phyloP scores from a whole-genome alignment of 305 asterid genomes.

The Caryopteris hybrid region DNA sequence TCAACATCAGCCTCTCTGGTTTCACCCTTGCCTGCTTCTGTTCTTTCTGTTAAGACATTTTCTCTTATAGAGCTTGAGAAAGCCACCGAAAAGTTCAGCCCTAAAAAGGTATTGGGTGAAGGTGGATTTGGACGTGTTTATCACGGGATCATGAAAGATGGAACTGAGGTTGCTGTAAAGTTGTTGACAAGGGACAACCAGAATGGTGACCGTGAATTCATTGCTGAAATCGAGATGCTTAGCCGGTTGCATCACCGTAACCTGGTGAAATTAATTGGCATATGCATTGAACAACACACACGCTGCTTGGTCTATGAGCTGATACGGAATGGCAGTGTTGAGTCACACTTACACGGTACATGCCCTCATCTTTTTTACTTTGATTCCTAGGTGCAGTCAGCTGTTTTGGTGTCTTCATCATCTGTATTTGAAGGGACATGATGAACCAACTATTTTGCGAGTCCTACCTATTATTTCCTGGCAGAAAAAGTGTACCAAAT shows the following conservation, averaged over 20 bases:
- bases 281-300: slow-evolving; percentile 66
- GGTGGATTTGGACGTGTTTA: slow-evolving; percentile 99
- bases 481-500: not conserved
- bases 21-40: slow-evolving; percentile 67
- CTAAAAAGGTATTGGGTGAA: slow-evolving; percentile 71
- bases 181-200: slow-evolving; percentile 66
- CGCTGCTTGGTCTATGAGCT: slow-evolving; percentile 94
- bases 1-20: slow-evolving; percentile 62
- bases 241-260: slow-evolving; percentile 96
- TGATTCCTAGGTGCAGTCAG: too few species aligned
- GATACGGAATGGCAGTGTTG: slow-evolving; percentile 87
- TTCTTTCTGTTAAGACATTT: slow-evolving; percentile 80
- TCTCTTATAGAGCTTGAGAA: slow-evolving; percentile 67
- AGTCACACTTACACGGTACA: slow-evolving; percentile 90
- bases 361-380: slow-evolving; percentile 4
- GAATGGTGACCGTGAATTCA: slow-evolving; percentile 85
- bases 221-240: slow-evolving; percentile 95
- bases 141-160: slow-evolving; percentile 72
- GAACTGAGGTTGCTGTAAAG: slow-evolving; percentile 79
- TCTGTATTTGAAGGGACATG: too few species aligned
- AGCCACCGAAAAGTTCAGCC: slow-evolving; percentile 83
- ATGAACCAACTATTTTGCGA: not conserved
- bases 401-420: too few species aligned
- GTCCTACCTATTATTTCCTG: not conserved
- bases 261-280: slow-evolving; percentile 87